Evolutionary conservation across 495 filamentous ascomycete species (phyloP), one percentile per base, ranked within the genome.

Genomic region (Penicillium verhagenii): DNA sequence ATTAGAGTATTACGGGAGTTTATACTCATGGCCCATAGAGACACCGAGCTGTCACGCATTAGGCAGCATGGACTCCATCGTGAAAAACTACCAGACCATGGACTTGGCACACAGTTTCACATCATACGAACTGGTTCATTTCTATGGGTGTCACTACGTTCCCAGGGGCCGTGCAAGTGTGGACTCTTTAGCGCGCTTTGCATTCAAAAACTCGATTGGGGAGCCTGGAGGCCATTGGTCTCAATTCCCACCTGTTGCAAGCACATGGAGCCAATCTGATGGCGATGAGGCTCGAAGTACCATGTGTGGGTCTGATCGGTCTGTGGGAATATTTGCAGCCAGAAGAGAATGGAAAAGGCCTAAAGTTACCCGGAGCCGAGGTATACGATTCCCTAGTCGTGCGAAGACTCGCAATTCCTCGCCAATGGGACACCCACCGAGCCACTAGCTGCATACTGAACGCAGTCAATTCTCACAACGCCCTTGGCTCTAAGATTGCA

Each of bases 91-190:
- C 21, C 21, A 24, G 16, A 29, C 52, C 31, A 48, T 54, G 45
- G 16, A 49, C 24, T 31, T 50, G 35, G 44, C 35, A 1, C 35
- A 25, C 10, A 23, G 16, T 25, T 50, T 56, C 9, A 43, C n/a
- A 1, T 56, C 45, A 16, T 50, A 26, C 18, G 46, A 56, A 18
- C 21, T 50, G 3, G 38, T 50, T 2, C 37, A 26, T 7, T 56
- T 35, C 37, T 50, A 31, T 9, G 53, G 46, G 9, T 44, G 8
- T 21, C 53, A 56, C 13, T 56, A 39, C n/a, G 25, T 33, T 10
- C 53, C 53, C 6, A 21, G 46, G 6, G 38, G 50, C 14, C 44
- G 18, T 18, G 25, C 26, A 7, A 50, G 25, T 20, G 53, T 56
- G 1, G 25, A 50, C 5, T 23, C 38, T 24, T 50, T 10, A n/a